Percentiles rank a stretch among this genome's conserved stretches.
These are phyloP conservation scores for Aspergillus sergii DNA, from an alignment of 2,329 filamentous ascomycete species.

Conservation along the genomic window DNA sequence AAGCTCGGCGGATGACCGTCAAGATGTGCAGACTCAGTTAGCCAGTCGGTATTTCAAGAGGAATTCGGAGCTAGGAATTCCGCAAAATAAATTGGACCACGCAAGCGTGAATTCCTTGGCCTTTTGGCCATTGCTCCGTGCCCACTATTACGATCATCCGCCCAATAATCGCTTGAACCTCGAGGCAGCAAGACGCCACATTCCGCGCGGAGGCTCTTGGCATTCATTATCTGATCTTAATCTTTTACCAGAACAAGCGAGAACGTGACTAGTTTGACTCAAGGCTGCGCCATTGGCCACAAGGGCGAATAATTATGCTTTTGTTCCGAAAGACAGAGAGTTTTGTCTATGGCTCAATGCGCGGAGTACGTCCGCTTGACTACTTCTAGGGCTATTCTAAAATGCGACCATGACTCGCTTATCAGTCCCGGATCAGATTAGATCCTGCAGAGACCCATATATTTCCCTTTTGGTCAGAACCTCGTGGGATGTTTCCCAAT, in stretches of 20 bases:
- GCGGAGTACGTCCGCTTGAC: background rate
- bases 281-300: background rate
- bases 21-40: background rate
- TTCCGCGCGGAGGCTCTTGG: slow-evolving; percentile 13
- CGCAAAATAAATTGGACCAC: background rate
- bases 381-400: background rate
- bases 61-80: background rate
- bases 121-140: background rate
- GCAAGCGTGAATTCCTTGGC: background rate
- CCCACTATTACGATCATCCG: background rate
- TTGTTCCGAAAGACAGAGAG: background rate
- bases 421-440: slow-evolving; percentile 6
- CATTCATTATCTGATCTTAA: slow-evolving; percentile 17
- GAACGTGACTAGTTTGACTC: background rate
- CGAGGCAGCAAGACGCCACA: background rate
- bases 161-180: background rate
- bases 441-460: background rate
- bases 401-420: background rate
- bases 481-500: background rate
- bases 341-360: background rate
- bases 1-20: background rate
- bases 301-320: background rate
- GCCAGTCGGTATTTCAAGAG: background rate
- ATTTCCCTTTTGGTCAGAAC: background rate
- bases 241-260: background rate